Evolutionary conservation across 139 green algal species (phyloP), one percentile per base, ranked within the genome.

Genomic region (Marvania coccoides): DNA sequence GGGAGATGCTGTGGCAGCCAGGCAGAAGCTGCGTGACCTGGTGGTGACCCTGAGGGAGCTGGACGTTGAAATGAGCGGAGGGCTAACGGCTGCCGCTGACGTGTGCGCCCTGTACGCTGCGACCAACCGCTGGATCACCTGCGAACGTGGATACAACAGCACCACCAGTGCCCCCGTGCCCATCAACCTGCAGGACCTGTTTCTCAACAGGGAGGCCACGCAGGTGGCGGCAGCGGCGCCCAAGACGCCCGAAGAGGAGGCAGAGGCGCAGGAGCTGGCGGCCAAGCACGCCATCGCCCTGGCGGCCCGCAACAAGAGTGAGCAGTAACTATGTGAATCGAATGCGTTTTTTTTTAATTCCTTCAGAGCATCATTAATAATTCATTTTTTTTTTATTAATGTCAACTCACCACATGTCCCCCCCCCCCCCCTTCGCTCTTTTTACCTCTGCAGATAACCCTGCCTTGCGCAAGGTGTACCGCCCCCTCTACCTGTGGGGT

Each of bases 401-500:
- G n/a, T n/a, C n/a, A n/a, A n/a, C n/a, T n/a, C n/a, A n/a, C n/a
- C n/a, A n/a, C n/a, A n/a, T n/a, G n/a, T n/a, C n/a, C n/a, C 24
- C 19, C 7, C 53, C 53, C 19, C 7, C 9, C 7, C 7, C 53
- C 23, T 23, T 15, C 7, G 7, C 8, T n/a, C 19, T 7, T n/a
- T n/a, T 23, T 6, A 31, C 36, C 29, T 23, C 31, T 53, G 35
- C 33, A 14, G 51, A 76, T 19, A 47, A 51, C 34, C 6, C 61
- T 76, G 59, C 35, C 46, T 51, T 84, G 56, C 65, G 69, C 42
- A 96, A 94, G 68, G 84, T 83, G 63, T 96, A 95, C 68, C 65
- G 83, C 15, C 74, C 79, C 1, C 58, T 64, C n/a, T 96, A 91
- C 70, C 61, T 89, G 37, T 96, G 90, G 90, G 86, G 80, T 3